Conservation (phyloP, 148 eudicot genomes). For the Chenopodium quinoa region DNA sequence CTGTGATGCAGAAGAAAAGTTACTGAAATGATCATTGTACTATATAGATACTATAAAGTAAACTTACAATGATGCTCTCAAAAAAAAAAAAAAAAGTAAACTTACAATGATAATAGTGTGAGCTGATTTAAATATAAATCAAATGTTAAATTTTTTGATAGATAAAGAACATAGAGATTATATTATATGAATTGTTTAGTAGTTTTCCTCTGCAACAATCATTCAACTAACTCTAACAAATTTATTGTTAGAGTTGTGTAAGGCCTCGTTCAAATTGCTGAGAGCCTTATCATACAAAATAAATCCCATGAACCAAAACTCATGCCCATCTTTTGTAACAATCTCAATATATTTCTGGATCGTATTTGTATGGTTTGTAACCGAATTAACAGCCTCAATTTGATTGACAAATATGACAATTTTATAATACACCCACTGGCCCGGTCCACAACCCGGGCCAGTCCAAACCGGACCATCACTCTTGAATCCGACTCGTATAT, state of each 20-base stretch:
- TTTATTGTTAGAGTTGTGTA: constrained; percentile 1
- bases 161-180: too few species aligned
- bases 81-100: too few species aligned
- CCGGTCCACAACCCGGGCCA: constrained; percentile 16
- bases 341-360: constrained; percentile 35
- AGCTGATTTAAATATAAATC: too few species aligned
- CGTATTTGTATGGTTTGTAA: not conserved
- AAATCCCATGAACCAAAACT: constrained; percentile 49
- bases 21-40: too few species aligned
- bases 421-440: constrained; percentile 33
- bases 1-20: too few species aligned
- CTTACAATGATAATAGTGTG: too few species aligned
- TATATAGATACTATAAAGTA: too few species aligned
- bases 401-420: constrained; percentile 25
- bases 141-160: too few species aligned
- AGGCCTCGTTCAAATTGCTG: constrained; percentile 25
- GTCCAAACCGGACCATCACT: constrained; percentile 45
- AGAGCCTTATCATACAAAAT: constrained; percentile 37
- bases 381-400: constrained; percentile 26
- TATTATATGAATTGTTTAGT: too few species aligned
- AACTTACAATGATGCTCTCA: too few species aligned
- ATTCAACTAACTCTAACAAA: too few species aligned
- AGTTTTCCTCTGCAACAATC: too few species aligned
- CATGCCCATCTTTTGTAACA: constrained; percentile 31
- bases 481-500: constrained; percentile 40